phyloP scores from a whole-genome alignment of 768 basidiomycete genomes.

The Chalciporus chontae region DNA sequence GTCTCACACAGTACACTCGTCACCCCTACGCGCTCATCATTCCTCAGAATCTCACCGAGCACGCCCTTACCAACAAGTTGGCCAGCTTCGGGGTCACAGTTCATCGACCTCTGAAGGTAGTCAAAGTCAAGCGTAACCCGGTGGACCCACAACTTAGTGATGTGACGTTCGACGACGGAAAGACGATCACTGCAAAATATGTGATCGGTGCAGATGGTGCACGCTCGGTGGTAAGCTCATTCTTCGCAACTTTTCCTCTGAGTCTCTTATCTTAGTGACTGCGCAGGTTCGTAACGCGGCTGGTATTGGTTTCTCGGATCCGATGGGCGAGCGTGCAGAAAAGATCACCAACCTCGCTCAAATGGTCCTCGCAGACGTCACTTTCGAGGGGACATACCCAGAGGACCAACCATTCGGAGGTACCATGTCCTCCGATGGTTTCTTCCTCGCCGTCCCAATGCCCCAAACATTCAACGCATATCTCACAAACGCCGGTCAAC shows the following conservation, averaged over 20 bases:
- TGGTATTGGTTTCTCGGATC: slow-evolving; percentile 45
- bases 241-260: not conserved
- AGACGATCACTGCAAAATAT: slow-evolving; percentile 40
- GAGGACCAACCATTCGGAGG: not conserved
- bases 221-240: slow-evolving; percentile 38
- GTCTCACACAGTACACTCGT: slow-evolving; percentile 39
- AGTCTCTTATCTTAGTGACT: not conserved
- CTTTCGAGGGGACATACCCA: slow-evolving; percentile 4
- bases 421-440: slow-evolving; percentile 6
- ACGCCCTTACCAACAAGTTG: slow-evolving; percentile 35
- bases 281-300: slow-evolving; percentile 42
- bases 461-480: slow-evolving; percentile 16
- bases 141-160: slow-evolving; percentile 31
- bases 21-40: slow-evolving; percentile 42
- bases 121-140: slow-evolving; percentile 33
- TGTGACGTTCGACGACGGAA: slow-evolving; percentile 47
- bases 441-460: slow-evolving; percentile 13
- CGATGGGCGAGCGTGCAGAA: slow-evolving; percentile 29
- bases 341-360: slow-evolving; percentile 31
- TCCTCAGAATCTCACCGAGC: slow-evolving; percentile 47
- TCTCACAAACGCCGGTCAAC: slow-evolving; percentile 16
- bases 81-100: slow-evolving; percentile 32
- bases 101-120: slow-evolving; percentile 37
- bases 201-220: slow-evolving; percentile 54
- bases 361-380: slow-evolving; percentile 20